Conservation (phyloP, 164 flowering plant species). For the Liquidambar formosana region DNA sequence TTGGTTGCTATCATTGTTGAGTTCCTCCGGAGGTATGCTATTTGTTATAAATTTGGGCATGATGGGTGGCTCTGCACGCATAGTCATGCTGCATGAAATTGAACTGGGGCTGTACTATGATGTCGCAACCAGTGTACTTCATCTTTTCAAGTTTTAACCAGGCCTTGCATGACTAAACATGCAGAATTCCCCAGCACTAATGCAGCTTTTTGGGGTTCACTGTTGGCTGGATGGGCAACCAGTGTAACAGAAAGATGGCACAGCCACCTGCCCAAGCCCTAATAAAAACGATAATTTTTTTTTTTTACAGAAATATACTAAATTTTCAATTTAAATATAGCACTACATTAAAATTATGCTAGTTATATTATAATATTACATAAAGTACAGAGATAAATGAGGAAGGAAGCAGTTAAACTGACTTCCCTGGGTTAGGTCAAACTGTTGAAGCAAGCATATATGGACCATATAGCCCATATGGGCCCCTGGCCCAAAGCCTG, state of each 20-base stretch:
- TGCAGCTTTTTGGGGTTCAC: no score
- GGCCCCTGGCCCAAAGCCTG: neutral
- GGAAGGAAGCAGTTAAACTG: neutral
- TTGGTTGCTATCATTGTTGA: conserved; percentile 74
- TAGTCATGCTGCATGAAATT: neutral
- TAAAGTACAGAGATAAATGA: neutral
- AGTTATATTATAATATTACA: neutral
- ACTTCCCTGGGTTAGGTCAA: neutral
- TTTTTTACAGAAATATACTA: no score
- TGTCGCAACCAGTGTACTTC: neutral
- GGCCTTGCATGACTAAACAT: neutral
- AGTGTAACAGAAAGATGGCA: no score
- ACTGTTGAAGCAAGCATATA: neutral
- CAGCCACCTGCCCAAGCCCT: no score
- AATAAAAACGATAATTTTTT: no score
- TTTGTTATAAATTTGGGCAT: neutral
- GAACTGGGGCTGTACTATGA: neutral
- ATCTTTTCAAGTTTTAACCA: no score
- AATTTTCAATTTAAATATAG: no score
- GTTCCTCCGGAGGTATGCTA: conserved; percentile 79
- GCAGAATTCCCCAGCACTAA: no score
- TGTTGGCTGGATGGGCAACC: no score
- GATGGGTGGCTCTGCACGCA: neutral
- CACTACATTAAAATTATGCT: neutral
- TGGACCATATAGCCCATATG: neutral